phyloP scores from a whole-genome alignment of 106 monocot species.

The Dactylorhiza incarnata region DNA sequence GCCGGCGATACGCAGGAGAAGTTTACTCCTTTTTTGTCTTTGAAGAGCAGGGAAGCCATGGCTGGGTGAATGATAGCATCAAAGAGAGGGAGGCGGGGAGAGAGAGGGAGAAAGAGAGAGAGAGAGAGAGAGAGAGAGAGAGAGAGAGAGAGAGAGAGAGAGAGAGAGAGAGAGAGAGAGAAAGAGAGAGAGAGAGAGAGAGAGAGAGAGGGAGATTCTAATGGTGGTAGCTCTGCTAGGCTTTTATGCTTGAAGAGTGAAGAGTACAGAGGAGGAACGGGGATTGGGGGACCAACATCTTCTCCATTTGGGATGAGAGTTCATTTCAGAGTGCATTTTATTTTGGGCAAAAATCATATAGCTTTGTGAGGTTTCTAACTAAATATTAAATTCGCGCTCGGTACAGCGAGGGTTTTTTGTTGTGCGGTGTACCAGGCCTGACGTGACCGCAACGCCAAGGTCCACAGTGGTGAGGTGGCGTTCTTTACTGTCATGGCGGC shows the following conservation, averaged over 20 bases:
- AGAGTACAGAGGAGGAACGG: neutral
- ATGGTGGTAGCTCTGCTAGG: neutral
- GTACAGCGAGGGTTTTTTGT: too few species aligned
- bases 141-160: neutral
- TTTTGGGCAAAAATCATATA: too few species aligned
- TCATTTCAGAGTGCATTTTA: too few species aligned
- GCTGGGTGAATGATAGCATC: neutral
- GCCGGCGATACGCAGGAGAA: constrained; percentile 67
- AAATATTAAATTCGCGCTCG: too few species aligned
- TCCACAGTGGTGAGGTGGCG: too few species aligned
- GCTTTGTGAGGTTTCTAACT: too few species aligned
- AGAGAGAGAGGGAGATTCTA: neutral
- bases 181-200: neutral
- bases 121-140: neutral
- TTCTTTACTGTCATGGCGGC: too few species aligned
- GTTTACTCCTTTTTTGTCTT: constrained; percentile 49
- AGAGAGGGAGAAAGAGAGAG: neutral
- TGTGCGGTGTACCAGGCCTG: too few species aligned
- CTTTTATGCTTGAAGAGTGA: constrained; percentile 5
- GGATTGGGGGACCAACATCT: too few species aligned
- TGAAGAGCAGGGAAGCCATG: constrained; percentile 68
- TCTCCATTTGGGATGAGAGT: too few species aligned
- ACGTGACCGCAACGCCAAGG: too few species aligned
- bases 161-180: neutral
- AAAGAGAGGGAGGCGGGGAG: neutral